These are phyloP conservation scores for Psilocybe subaeruginosa DNA, from an alignment of 768 basidiomycete genomes.

Conservation along the genomic window DNA sequence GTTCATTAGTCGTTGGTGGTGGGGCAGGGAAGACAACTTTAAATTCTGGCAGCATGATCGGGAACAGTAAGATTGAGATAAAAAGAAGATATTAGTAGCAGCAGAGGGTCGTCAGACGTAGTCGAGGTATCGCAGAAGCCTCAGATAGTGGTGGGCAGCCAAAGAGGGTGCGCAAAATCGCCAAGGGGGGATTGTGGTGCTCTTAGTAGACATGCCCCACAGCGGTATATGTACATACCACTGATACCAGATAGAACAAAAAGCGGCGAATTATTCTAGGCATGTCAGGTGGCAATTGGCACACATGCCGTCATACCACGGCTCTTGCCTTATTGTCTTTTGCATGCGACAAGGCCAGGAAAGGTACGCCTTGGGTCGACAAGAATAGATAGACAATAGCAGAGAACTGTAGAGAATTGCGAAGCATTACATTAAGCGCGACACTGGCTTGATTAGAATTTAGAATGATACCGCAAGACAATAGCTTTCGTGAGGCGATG, in stretches of 20 bases:
- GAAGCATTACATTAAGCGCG: not conserved
- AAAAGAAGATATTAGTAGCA: not conserved
- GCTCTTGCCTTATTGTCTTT: conserved; percentile 11
- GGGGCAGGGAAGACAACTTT: conserved; percentile 48
- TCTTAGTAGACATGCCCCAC: conserved; percentile 3
- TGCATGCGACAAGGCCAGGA: not conserved
- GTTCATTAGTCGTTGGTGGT: conserved; percentile 61
- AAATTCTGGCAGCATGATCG: conserved; percentile 16
- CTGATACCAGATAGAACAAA: conserved; percentile 16
- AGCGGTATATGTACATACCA: conserved; percentile 15
- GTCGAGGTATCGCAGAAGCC: conserved; percentile 8
- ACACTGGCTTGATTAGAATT: not conserved
- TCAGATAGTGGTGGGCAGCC: conserved; percentile 4
- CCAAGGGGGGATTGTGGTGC: conserved; percentile 10
- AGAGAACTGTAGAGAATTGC: not conserved
- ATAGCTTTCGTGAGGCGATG: not conserved
- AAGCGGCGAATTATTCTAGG: conserved; percentile 12
- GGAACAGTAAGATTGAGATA: conserved; percentile 8
- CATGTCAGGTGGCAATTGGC: conserved; percentile 9
- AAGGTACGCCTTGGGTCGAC: not conserved
- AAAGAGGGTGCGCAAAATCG: conserved; percentile 3
- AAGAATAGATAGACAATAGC: conserved; percentile 12
- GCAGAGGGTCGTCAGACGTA: not conserved
- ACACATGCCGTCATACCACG: conserved; percentile 3
- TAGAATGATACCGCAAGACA: not conserved